Conservation (phyloP, 2,329 filamentous ascomycete genomes). For the Ophidiomyces ophidiicola region DNA sequence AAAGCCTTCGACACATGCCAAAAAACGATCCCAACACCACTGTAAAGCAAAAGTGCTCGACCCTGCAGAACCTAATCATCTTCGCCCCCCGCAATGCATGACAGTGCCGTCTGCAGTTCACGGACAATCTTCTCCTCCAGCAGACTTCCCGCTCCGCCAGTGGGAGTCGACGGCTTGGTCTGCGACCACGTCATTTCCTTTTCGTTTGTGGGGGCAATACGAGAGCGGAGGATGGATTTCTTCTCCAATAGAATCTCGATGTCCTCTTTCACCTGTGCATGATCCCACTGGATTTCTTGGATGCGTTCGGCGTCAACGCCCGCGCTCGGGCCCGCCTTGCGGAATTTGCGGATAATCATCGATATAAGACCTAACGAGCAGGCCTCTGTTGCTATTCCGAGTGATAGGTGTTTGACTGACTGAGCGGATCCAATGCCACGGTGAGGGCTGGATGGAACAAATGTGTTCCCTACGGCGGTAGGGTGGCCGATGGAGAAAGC, state of each 20-base stretch:
- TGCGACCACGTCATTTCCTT: constrained; percentile 54
- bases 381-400: constrained; percentile 62
- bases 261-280: constrained; percentile 59
- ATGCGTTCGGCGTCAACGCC: constrained; percentile 52
- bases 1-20: too few relatives aligned
- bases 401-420: constrained; percentile 52
- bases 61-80: background rate
- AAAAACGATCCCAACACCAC: constrained; percentile 5
- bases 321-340: constrained; percentile 49
- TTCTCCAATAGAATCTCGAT: constrained; percentile 69
- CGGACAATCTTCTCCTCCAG: constrained; percentile 64
- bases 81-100: constrained; percentile 29
- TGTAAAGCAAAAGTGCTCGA: background rate
- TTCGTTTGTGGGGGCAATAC: constrained; percentile 59
- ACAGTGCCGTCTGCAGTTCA: constrained; percentile 49
- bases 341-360: constrained; percentile 56
- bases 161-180: constrained; percentile 30
- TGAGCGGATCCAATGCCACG: constrained; percentile 9
- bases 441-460: background rate
- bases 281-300: constrained; percentile 63
- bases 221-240: constrained; percentile 55
- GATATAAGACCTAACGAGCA: constrained; percentile 68
- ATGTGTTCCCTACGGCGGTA: constrained; percentile 32
- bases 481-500: constrained; percentile 48
- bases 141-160: constrained; percentile 45